Evolutionary conservation across 2,329 filamentous ascomycete genomes (phyloP).

Genomic region (Cladophialophora chaetospira): DNA sequence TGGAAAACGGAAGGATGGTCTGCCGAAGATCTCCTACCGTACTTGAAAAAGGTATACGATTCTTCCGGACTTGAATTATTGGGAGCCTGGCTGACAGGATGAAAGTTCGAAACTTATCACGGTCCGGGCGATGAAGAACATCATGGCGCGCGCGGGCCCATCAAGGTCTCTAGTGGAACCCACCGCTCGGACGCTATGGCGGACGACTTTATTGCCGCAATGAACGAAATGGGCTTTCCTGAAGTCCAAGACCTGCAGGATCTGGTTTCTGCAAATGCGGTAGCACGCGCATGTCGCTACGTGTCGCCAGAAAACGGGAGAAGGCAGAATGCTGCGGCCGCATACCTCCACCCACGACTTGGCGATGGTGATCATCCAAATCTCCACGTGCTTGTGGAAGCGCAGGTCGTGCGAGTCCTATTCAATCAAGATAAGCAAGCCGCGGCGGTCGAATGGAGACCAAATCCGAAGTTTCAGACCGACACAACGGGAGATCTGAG

Average conservation of each 20-base stretch:
- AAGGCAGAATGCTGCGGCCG: conserved; percentile 61
- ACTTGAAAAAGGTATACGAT: conserved; percentile 54
- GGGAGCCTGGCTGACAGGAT: background rate
- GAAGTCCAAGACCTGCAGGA: conserved; percentile 57
- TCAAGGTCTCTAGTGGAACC: conserved; percentile 57
- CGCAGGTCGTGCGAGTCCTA: conserved; percentile 58
- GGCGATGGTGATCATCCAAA: conserved; percentile 56
- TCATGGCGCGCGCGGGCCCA: conserved; percentile 59
- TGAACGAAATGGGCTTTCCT: conserved; percentile 51
- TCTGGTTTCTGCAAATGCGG: conserved; percentile 39
- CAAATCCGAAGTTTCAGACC: conserved; percentile 46
- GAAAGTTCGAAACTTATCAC: conserved; percentile 57
- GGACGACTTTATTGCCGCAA: conserved; percentile 54
- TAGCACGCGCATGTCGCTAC: conserved; percentile 52
- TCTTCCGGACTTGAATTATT: background rate
- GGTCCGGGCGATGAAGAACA: conserved; percentile 46
- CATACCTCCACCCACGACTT: conserved; percentile 57
- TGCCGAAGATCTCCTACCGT: conserved; percentile 53
- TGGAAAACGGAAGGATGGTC: conserved; percentile 58
- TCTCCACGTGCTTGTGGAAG: conserved; percentile 61
- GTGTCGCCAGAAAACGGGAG: conserved; percentile 54
- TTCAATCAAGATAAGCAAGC: conserved; percentile 58
- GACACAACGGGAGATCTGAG: background rate
- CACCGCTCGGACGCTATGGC: conserved; percentile 46
- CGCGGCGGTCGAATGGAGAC: conserved; percentile 61